These are phyloP conservation scores for Debaryomyces robertsiae DNA, from an alignment of 1,139 yeast genomes.

Conservation along the genomic window DNA sequence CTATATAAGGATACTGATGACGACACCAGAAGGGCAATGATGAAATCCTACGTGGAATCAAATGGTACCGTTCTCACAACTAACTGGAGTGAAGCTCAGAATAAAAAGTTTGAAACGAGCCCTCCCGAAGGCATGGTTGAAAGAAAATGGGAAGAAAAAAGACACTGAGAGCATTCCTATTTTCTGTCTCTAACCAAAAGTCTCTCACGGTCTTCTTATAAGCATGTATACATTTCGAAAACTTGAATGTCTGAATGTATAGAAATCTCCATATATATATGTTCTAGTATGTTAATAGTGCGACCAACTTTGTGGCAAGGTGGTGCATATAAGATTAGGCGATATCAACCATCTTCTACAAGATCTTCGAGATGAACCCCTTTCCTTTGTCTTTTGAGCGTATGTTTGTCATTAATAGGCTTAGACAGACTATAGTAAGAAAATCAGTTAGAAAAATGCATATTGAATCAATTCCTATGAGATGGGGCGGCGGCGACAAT, in stretches of 20 bases:
- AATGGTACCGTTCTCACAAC: conserved; percentile 94
- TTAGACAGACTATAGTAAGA: conserved; percentile 4
- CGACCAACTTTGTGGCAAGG: too few species aligned
- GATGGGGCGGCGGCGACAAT: conserved; percentile 94
- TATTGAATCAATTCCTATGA: conserved; percentile 79
- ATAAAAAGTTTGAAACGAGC: conserved; percentile 63
- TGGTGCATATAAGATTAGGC: too few species aligned
- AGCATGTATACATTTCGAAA: too few species aligned
- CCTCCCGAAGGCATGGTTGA: conserved; percentile 78
- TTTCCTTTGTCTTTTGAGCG: background rate
- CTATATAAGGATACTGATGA: conserved; percentile 82
- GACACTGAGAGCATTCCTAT: too few species aligned
- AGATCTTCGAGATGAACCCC: too few species aligned
- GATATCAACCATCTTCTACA: too few species aligned
- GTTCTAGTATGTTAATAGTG: too few species aligned
- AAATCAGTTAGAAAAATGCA: conserved; percentile 62
- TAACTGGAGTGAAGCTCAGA: conserved; percentile 88
- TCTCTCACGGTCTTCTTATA: too few species aligned
- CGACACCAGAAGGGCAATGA: conserved; percentile 91
- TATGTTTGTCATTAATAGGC: conserved; percentile 2
- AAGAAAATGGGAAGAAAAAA: conserved; percentile 38
- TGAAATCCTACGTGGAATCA: conserved; percentile 93
- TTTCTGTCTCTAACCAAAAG: too few species aligned
- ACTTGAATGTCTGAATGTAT: too few species aligned
- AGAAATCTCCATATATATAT: too few species aligned